These are phyloP conservation scores for Trifolium repens DNA, from an alignment of 306 rosid genomes.

Conservation along the genomic window DNA sequence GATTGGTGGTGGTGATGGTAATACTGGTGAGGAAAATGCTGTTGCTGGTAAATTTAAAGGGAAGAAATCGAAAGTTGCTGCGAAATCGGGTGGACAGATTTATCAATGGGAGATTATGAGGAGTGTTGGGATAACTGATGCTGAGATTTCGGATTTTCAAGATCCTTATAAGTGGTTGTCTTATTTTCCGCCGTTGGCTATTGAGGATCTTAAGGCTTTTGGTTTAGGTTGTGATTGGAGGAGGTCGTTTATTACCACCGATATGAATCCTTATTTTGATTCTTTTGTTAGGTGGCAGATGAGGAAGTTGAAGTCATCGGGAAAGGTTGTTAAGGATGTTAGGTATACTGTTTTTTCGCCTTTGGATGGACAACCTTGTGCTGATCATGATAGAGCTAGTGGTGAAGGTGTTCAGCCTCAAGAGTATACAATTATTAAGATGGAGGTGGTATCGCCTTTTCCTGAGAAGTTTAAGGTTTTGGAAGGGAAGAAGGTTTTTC, in stretches of 20 bases:
- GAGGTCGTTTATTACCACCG: slow-evolving; percentile 84
- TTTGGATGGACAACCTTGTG: slow-evolving; percentile 95
- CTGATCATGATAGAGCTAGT: slow-evolving; percentile 93
- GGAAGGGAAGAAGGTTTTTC: slow-evolving; percentile 78
- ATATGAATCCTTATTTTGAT: slow-evolving; percentile 76
- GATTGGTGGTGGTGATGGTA: background rate
- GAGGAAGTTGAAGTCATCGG: slow-evolving; percentile 85
- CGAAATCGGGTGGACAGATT: slow-evolving; percentile 72
- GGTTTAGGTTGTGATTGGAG: slow-evolving; percentile 96
- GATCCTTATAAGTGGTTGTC: slow-evolving; percentile 84
- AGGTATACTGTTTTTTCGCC: slow-evolving; percentile 88
- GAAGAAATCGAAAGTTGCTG: slow-evolving; percentile 80
- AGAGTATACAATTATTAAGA: slow-evolving; percentile 86
- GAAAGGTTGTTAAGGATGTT: slow-evolving; percentile 90
- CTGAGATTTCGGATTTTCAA: slow-evolving; percentile 74
- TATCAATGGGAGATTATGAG: slow-evolving; percentile 97
- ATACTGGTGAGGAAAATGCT: slow-evolving; percentile 32
- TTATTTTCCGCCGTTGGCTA: slow-evolving; percentile 86
- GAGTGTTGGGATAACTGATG: slow-evolving; percentile 80
- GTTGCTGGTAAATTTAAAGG: slow-evolving; percentile 81
- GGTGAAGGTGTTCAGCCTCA: slow-evolving; percentile 99
- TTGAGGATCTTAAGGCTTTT: slow-evolving; percentile 89
- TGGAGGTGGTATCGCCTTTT: slow-evolving; percentile 80
- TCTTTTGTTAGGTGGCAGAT: slow-evolving; percentile 90
- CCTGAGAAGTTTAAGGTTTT: slow-evolving; percentile 64